phyloP scores from a whole-genome alignment of 164 flowering plant genomes.

The Echeveria elegans region DNA sequence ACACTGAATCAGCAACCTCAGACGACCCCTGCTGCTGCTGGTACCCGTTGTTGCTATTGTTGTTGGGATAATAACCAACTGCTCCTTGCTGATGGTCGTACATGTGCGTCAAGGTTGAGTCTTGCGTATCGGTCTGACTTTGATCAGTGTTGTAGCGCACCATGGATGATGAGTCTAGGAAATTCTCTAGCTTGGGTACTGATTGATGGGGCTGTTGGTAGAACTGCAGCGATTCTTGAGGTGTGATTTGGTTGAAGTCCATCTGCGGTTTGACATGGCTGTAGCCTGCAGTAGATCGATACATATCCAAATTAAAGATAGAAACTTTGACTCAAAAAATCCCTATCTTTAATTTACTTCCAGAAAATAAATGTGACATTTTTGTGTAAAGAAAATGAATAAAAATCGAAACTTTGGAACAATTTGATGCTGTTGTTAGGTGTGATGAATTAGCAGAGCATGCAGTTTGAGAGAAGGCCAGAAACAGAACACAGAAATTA shows the following conservation, averaged over 20 bases:
- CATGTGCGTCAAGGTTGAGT: conserved; percentile 59
- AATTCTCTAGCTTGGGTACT: conserved; percentile 68
- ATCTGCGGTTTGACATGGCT: background rate
- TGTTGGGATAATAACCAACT: conserved; percentile 14
- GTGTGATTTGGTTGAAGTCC: conserved; percentile 4
- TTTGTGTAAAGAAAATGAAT: too few relatives aligned
- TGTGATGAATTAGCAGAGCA: too few relatives aligned
- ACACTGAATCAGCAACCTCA: conserved; percentile 64
- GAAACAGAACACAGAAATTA: too few relatives aligned
- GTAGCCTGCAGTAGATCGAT: background rate
- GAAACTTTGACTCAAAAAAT: background rate
- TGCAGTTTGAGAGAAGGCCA: background rate
- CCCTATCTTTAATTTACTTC: too few relatives aligned
- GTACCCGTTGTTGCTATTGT: background rate
- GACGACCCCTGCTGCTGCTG: conserved; percentile 37
- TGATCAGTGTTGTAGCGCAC: conserved; percentile 33
- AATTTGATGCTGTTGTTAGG: too few relatives aligned
- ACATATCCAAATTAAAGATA: too few relatives aligned
- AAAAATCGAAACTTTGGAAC: background rate
- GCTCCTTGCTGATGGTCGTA: conserved; percentile 29
- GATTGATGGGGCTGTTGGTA: conserved; percentile 12
- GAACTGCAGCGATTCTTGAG: conserved; percentile 11
- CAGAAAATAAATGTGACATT: too few relatives aligned
- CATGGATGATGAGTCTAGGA: conserved; percentile 37
- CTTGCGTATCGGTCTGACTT: conserved; percentile 58